Base-by-base conservation (phyloP, 1,284 basidiomycete genomes). In the Ustilago tritici region DNA sequence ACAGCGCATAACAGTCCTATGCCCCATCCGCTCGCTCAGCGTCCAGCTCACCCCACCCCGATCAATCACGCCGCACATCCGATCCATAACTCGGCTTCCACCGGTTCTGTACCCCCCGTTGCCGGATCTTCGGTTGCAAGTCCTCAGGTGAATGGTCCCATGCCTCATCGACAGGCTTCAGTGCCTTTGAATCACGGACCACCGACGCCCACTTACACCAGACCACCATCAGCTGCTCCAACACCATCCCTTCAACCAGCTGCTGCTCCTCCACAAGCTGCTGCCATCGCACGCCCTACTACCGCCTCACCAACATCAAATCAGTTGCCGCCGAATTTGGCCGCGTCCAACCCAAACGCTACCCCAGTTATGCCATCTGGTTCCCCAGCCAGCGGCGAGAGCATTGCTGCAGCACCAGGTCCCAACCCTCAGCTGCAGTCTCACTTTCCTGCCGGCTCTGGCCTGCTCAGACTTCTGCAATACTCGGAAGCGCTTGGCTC, bases 381-480 rank as follows among this genome's bases (percentile, higher is more conserved):
- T 15, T 40, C 61, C n/a, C 41, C 65, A 4, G 52, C 60, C 11
- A 14, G 50, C 8, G 55, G 59, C 23, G 65, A 69, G 3, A 28
- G 28, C 49, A 49, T 66, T 12, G 58, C 52, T 3, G 58, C 55
- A 32, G 65, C 70, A 14, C 74, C 70, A 4, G 76, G 76, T 11
- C 67, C 76, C 9, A 59, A 78, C 15, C 76, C 76, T 11, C 76
- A 78, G 43, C 61, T 78, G 7, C 70, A 74, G 55, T 63, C 70
- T 5, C 70, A 70, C 0, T 71, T 75, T 40, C 65, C 59, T 9
- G 49, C 58, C 2, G 78, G 78, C 10, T 56, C 75, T 4, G 78
- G 65, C n/a, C 61, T 78, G 7, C 53, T 80, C 36, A 43, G 78
- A 38, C 56, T 80, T 15, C 58, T 80, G 7, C 78, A 80, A 58